phyloP scores from a whole-genome alignment of 2,329 filamentous ascomycete species.

The Fusarium praegraminearum region DNA sequence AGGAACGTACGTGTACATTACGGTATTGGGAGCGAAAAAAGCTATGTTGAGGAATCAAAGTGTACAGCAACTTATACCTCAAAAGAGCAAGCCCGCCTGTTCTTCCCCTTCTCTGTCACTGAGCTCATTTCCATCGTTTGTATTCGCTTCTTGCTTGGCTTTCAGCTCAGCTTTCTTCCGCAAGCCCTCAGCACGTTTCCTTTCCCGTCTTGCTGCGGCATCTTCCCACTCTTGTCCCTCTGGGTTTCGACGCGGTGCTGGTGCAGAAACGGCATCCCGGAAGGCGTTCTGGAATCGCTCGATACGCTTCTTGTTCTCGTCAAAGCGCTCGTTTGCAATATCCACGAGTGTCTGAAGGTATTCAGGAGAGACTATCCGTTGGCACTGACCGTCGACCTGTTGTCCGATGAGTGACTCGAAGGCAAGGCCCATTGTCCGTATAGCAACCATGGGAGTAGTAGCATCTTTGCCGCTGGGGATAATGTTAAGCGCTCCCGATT shows the following conservation, averaged over 20 bases:
- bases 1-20: constrained; percentile 51
- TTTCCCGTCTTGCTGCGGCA: constrained; percentile 61
- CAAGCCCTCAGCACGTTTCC: constrained; percentile 70
- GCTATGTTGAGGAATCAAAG: constrained; percentile 48
- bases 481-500: constrained; percentile 85
- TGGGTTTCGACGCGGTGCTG: constrained; percentile 45
- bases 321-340: constrained; percentile 81
- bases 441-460: constrained; percentile 79
- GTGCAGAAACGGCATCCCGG: constrained; percentile 49
- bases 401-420: constrained; percentile 85
- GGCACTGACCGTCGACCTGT: constrained; percentile 53
- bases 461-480: constrained; percentile 52
- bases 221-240: constrained; percentile 67
- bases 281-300: constrained; percentile 71
- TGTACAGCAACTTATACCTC: constrained; percentile 46
- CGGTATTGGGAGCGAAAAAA: constrained; percentile 49
- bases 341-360: constrained; percentile 76
- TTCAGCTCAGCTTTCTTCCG: constrained; percentile 61
- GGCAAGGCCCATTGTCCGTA: constrained; percentile 84
- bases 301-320: constrained; percentile 75
- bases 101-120: constrained; percentile 35
- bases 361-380: constrained; percentile 69
- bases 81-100: constrained; percentile 35
- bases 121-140: constrained; percentile 17
- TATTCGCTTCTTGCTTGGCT: constrained; percentile 32